These are phyloP conservation scores for Blepharisma undulans DNA, from an alignment of 169 alveolate species.

Conservation along the genomic window DNA sequence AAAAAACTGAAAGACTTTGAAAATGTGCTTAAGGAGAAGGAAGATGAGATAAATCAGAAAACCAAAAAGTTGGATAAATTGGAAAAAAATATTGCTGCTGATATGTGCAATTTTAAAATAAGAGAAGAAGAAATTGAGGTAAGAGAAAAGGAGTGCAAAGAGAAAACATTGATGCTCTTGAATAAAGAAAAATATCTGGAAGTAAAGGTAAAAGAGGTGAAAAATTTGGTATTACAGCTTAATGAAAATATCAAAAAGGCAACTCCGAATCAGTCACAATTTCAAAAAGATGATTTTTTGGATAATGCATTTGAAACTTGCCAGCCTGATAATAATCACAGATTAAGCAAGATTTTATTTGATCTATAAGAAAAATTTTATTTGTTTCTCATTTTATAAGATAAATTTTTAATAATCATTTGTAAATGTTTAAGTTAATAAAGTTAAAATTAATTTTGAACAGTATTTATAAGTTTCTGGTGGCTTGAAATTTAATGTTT, in stretches of 20 bases:
- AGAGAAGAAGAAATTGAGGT: neutral
- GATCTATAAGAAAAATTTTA: neutral
- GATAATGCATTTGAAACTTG: neutral
- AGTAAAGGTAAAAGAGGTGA: neutral
- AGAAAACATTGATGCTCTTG: neutral
- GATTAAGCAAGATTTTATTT: neutral
- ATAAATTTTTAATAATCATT: too few species aligned
- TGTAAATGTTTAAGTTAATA: too few species aligned
- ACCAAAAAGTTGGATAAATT: neutral
- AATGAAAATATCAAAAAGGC: neutral
- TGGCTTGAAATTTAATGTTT: too few species aligned
- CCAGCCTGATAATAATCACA: neutral
- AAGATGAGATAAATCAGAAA: neutral
- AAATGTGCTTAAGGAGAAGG: neutral
- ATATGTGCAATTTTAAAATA: neutral
- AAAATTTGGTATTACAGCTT: neutral
- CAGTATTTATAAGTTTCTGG: too few species aligned
- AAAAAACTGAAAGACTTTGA: neutral
- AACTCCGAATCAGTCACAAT: neutral
- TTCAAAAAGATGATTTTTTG: neutral
- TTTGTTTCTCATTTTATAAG: too few species aligned
- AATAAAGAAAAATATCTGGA: neutral
- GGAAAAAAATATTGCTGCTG: neutral
- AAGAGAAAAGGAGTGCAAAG: neutral
- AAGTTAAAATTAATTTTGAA: too few species aligned